Percentiles rank a stretch among this genome's conserved stretches.
These are phyloP conservation scores for Neurospora sp. DNA, from an alignment of 495 filamentous ascomycete genomes.

Conservation along the genomic window DNA sequence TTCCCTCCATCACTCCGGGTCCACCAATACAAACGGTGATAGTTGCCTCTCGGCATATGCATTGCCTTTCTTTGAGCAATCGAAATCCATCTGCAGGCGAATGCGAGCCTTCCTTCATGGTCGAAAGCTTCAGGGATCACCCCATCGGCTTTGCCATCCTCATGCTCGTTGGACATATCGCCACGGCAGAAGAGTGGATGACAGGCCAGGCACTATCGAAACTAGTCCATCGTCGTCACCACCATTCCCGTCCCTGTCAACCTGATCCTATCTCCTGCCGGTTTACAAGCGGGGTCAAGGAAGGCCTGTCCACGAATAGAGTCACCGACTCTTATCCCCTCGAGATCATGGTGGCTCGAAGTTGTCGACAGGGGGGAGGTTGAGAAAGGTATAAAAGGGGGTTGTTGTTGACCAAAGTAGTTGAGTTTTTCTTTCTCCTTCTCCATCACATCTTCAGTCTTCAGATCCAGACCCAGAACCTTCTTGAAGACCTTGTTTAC, in stretches of 20 bases:
- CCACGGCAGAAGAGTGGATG: conserved; percentile 41
- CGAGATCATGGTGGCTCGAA: conserved; percentile 26
- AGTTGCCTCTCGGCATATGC: conserved; percentile 28
- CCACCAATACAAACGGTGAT: conserved; percentile 26
- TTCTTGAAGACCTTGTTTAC: conserved; percentile 3
- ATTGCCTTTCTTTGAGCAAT: conserved; percentile 37
- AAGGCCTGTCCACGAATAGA: conserved; percentile 34
- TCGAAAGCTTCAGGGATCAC: conserved; percentile 26
- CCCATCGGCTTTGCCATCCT: conserved; percentile 22
- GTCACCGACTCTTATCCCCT: conserved; percentile 40
- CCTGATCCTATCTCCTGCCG: conserved; percentile 22
- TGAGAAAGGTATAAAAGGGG: conserved; percentile 55
- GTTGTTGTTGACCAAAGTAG: conserved; percentile 28
- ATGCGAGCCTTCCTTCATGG: conserved; percentile 24
- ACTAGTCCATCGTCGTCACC: conserved; percentile 24
- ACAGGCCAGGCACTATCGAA: conserved; percentile 24
- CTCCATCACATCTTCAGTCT: conserved; percentile 33
- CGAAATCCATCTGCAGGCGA: conserved; percentile 29
- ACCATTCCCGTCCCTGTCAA: conserved; percentile 14
- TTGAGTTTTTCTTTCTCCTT: conserved; percentile 46
- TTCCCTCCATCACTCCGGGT: conserved; percentile 11
- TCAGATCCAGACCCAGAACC: conserved; percentile 10
- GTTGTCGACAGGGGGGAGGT: conserved; percentile 9
- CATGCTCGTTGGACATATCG: conserved; percentile 32
- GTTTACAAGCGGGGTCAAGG: conserved; percentile 34